Percentiles rank a stretch among this genome's conserved stretches.
Conservation (phyloP, 305 asterid genomes). For the Fraxinus paxiana region DNA sequence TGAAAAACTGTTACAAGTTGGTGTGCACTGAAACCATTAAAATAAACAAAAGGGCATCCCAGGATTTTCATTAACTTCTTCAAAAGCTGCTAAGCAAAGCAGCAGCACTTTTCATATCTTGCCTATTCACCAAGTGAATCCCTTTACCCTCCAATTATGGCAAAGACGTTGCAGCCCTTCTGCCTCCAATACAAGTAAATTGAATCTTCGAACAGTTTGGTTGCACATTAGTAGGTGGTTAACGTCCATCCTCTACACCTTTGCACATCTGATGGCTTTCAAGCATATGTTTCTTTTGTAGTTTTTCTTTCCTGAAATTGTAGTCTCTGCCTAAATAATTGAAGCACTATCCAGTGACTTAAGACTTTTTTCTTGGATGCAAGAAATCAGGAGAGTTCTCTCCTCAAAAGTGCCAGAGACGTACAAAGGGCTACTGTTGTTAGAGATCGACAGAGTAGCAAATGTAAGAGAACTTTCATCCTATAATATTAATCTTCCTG, state of each 20-base stretch:
- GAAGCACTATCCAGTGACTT: constrained; percentile 20
- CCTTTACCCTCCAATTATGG: neutral
- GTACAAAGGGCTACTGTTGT: constrained; percentile 62
- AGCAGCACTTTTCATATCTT: neutral
- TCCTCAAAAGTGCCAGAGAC: constrained; percentile 86
- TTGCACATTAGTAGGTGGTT: neutral
- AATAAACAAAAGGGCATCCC: neutral
- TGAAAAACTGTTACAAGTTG: neutral
- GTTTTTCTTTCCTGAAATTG: neutral
- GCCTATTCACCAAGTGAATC: neutral
- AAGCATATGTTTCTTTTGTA: neutral
- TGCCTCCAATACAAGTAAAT: neutral
- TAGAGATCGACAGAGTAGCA: constrained; percentile 84
- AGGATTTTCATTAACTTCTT: neutral
- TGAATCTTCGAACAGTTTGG: neutral
- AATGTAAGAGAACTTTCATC: constrained; percentile 48
- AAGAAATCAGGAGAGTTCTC: constrained; percentile 83
- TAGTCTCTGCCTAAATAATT: neutral
- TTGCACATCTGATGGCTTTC: neutral
- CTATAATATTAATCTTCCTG: too few relatives aligned
- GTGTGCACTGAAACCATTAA: neutral
- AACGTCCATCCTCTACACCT: neutral
- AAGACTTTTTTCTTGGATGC: constrained; percentile 33
- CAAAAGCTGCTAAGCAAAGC: neutral
- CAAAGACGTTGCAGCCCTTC: neutral